Percentiles rank a stretch among this genome's conserved stretches.
These are phyloP conservation scores for Fusarium clavum DNA, from an alignment of 2,329 filamentous ascomycete genomes.

Conservation along the genomic window DNA sequence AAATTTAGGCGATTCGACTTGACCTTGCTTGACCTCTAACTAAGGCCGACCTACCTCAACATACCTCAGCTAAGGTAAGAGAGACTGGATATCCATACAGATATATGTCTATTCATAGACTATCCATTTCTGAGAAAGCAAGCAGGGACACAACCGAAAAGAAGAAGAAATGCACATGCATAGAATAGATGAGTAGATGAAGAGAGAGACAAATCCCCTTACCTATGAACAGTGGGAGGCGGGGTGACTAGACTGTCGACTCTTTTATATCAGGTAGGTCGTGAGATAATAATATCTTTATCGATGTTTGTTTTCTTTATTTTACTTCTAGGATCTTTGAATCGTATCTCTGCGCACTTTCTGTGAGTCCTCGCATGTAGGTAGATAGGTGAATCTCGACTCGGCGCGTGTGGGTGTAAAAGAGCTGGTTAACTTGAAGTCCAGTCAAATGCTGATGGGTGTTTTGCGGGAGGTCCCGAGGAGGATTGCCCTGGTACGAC, in stretches of 20 bases:
- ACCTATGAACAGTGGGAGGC: not conserved
- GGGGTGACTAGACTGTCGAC: not conserved
- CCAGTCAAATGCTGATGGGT: slow-evolving; percentile 11
- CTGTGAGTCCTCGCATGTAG: not conserved
- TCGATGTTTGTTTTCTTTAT: not conserved
- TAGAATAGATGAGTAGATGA: not conserved
- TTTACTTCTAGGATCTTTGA: not conserved
- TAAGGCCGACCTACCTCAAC: not conserved
- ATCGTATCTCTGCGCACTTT: not conserved
- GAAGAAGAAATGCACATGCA: not conserved
- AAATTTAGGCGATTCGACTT: slow-evolving; percentile 23
- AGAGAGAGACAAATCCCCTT: not conserved
- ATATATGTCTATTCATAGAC: not conserved
- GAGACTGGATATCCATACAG: not conserved
- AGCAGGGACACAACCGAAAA: not conserved
- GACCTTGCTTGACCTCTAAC: not conserved
- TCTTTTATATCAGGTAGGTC: not conserved
- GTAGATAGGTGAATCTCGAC: not conserved
- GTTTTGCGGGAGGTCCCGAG: slow-evolving; percentile 46
- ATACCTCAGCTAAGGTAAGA: not conserved
- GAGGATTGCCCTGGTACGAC: slow-evolving; percentile 40
- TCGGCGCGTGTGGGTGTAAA: slow-evolving; percentile 18
- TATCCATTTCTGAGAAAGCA: not conserved
- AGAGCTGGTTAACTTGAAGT: not conserved
- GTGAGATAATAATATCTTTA: not conserved